Base-by-base conservation (phyloP, 1,284 basidiomycete genomes). In the Ceratobasidium sp. region DNA sequence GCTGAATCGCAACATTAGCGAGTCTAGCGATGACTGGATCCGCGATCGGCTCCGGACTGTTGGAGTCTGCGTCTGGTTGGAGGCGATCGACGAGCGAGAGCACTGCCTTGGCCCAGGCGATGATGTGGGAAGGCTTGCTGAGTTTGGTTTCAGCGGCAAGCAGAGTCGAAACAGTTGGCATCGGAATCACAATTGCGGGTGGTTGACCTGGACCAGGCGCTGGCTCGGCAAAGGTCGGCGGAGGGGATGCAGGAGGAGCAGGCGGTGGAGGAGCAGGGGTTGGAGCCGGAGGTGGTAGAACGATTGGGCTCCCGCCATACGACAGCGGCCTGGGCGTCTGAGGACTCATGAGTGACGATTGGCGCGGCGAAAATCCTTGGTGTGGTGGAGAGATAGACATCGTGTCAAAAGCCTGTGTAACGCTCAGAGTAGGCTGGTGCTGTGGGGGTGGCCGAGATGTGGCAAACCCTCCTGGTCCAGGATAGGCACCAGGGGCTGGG, bases 91-190 rank as follows among this genome's bases (percentile, higher is more conserved):
- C 87, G 72, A 93, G 88, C 74, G 87, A 85, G 73, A 95, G 79
- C 62, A 95, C 88, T 72, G 94, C 91, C 50, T 88, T 83, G 4
- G 86, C 85, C 94, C 94, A 96, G 20, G 83, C 80, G 17, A 95
- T 78, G 73, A 87, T 86, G 55, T 85, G 80, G 0, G 80, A 75
- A 0, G 87, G 86, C 74, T 89, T 87, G 70, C 83, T 83, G 50
- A 72, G 74, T 0, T 84, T 82, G 8, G 82, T 78, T 70, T 88
- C 85, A 29, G 88, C 77, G 22, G 78, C 72, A 1, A 78, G 74
- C 1, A 91, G 83, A 0, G 82, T 80, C 25, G 84, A 75, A 31
- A 88, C 76, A n/a, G 83, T 83, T 0, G 90, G 89, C 0, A 91
- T 80, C 1, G 88, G 83, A 4, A 50, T 20, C 6, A 65, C 60